Base-by-base conservation (phyloP, 108 stramenopile genomes). In the Parmales sp. region DNA sequence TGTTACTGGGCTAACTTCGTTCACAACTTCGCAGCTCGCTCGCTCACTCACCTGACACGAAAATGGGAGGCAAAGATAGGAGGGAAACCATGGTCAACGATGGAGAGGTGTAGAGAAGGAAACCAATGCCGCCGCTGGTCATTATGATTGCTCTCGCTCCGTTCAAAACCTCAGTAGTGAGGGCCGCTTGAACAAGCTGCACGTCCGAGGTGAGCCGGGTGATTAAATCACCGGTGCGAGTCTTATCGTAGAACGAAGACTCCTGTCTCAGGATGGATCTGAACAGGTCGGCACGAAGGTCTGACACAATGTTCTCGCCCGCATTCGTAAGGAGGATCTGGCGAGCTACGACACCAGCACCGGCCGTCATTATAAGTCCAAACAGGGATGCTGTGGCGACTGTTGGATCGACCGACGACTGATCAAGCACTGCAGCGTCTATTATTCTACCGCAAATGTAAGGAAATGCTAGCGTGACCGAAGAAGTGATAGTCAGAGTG, bases 151-250 rank as follows among this genome's bases (percentile, higher is more conserved):
- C 83, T 46, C 88, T 74, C 20, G 85, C 46, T 11, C 76, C 88
- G 26, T 78, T 67, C n/a, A 88, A 82, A 0, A 85, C 77, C 63
- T 93, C 81, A 1, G 86, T 86, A 0, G 91, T 90, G 48, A 93
- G 69, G 0, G 85, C 83, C 28, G 77, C 72, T 66, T 90, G 86
- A 46, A 93, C 73, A 39, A 84, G 71, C 43, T 76, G 78, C 26
- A 85, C 72, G 78, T 93, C 92, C 34, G 81, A 74, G 0, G 91
- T 75, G 23, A 93, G 73, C 45, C 89, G 69, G n/a, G 89, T 89
- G 3, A 90, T 38, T 22, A 93, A 74, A 68, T 93, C 89, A 1
- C 91, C 91, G 11, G 86, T 82, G 39, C 83, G 72, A 7, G 38
- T 72, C 44, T 2, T 2, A 78, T 93, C 91, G 45, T 90, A 83